Conservation (phyloP, 1,284 basidiomycete genomes). For the Apiotrichum porosum region DNA sequence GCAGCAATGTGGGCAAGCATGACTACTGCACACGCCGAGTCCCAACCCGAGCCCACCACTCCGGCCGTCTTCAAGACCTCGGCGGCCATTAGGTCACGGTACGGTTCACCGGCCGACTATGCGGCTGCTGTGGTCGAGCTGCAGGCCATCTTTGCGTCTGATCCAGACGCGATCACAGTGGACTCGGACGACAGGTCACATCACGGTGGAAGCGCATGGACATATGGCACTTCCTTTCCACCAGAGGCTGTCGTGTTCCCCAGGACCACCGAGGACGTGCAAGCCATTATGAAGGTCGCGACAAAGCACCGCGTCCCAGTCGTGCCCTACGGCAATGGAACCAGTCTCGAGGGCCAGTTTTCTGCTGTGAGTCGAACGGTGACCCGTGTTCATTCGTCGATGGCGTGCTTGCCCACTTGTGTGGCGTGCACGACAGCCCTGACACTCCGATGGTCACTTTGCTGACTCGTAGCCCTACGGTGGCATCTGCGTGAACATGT, state of each 20-base stretch:
- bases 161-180: constrained; percentile 6
- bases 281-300: constrained; percentile 30
- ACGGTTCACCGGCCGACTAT: constrained; percentile 11
- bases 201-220: constrained; percentile 6
- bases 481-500: constrained; percentile 77
- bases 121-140: constrained; percentile 8
- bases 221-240: constrained; percentile 3
- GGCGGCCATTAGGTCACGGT: neutral
- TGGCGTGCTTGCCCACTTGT: too few relatives aligned
- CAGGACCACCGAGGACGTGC: constrained; percentile 34
- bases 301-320: constrained; percentile 31
- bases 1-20: too few relatives aligned
- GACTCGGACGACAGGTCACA: constrained; percentile 8
- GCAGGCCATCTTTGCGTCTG: constrained; percentile 3
- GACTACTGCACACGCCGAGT: too few relatives aligned
- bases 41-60: too few relatives aligned
- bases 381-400: too few relatives aligned
- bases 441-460: neutral
- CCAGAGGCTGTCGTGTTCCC: constrained; percentile 28
- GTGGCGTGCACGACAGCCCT: too few relatives aligned
- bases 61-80: neutral
- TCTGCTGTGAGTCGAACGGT: constrained; percentile 10
- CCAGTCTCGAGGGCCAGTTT: constrained; percentile 38
- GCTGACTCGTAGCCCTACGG: constrained; percentile 50
- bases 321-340: constrained; percentile 38